Evolutionary conservation across 1,284 basidiomycete genomes (phyloP), one percentile per base, ranked within the genome.

Genomic region (Rhodotorula sp.): DNA sequence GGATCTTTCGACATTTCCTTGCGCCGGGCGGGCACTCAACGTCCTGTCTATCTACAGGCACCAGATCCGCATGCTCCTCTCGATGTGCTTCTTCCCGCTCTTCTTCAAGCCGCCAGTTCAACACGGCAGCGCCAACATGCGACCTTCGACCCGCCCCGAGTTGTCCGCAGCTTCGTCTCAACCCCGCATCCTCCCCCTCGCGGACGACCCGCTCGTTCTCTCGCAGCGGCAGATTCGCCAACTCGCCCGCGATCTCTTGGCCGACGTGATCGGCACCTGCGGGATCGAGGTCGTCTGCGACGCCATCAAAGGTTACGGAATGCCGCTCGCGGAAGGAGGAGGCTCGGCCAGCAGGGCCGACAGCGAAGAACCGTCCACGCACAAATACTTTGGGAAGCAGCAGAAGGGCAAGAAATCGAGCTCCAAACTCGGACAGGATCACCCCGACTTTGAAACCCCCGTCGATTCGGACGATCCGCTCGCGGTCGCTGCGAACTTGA

Each of bases 41-140:
- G 0, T n/a, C 28, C 38, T 0, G 2, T 10, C 23, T 3, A 15
- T 34, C 34, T 34, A 19, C 62, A 73, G 69, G 3, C 61, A 55
- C n/a, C 67, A 73, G 2, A 49, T 67, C 54, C 72, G 67, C 38
- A 55, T 68, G 26, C 56, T 73, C 31, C 48, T 73, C n/a, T 48
- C 64, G 5, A 55, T 73, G 26, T 48, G 58, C 55, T 58, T 73
- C 61, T 70, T 65, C 54, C 72, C 72, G 4, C 50, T 57, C 61
- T 50, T 71, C 26, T 71, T 68, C 60, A 67, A 58, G 5, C 70
- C 70, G 1, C 70, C 66, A 1, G 43, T 28, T 5, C 60, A 66
- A 8, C 16, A n/a, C 16, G 28, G 26, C 54, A 14, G 28, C 26
- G 54, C 54, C 48, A 50, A 19, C 15, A 49, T 4, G 38, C 62